These are phyloP conservation scores for Secale cereale DNA, from an alignment of 176 grass and related monocot species.

Conservation along the genomic window DNA sequence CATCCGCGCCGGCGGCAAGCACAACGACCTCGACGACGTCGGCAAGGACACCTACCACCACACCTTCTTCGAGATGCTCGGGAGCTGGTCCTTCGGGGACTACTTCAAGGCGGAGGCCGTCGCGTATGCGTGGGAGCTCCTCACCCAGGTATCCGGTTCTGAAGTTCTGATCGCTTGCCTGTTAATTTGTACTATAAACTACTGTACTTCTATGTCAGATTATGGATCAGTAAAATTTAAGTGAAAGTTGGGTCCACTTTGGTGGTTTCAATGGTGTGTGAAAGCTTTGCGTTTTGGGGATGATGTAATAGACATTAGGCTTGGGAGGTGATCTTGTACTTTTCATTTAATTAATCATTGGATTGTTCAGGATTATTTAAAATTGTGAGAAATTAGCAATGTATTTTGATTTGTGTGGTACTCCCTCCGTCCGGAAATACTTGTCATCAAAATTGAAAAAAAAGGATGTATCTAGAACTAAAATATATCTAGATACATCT, in stretches of 20 bases:
- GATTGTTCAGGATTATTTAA: not conserved
- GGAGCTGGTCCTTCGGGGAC: not conserved
- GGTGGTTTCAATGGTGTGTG: not conserved
- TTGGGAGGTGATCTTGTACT: not conserved
- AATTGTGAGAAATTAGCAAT: not conserved
- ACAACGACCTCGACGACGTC: constrained; percentile 95
- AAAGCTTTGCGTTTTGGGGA: constrained; percentile 23
- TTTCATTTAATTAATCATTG: not conserved
- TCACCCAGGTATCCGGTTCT: constrained; percentile 28
- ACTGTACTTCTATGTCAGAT: not conserved
- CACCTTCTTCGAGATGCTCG: constrained; percentile 68
- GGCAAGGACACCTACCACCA: constrained; percentile 97
- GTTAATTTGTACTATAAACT: no score
- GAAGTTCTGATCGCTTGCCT: not conserved
- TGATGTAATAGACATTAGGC: not conserved
- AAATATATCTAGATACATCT: no score
- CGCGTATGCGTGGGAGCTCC: constrained; percentile 71
- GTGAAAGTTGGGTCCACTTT: not conserved
- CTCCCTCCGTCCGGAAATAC: no score
- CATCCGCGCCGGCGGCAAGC: constrained; percentile 91
- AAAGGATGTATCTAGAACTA: no score
- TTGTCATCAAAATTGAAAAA: no score
- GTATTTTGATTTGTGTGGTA: not conserved
- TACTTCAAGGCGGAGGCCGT: not conserved
- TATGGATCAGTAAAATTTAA: not conserved